Evolutionary conservation across 371 early-diverging fungal genomes (phyloP), one percentile per base, ranked within the genome.

Genomic region (Enterospora canceri): DNA sequence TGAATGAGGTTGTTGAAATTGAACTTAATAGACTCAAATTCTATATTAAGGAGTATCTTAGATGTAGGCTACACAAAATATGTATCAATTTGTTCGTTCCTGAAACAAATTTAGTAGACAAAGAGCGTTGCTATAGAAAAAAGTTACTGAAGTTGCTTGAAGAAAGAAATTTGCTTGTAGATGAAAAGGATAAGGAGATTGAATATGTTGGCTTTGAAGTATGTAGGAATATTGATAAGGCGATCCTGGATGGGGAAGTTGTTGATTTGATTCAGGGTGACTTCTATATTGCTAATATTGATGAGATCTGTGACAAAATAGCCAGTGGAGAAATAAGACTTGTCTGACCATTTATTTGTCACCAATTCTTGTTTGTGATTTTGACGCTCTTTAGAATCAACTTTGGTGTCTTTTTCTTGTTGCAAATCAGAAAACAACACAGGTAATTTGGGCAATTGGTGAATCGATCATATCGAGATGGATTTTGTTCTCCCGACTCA

Each of bases 21-120:
- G 77, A 76, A 56, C n/a, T 63, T 1, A 70, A 74, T 31, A 57
- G 77, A 26, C 28, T 76, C 29, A 70, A 74, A 54, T 76, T 59
- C 62, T 63, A 68, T 60, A 21, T 71, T n/a, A 67, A 61, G 33
- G 68, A 70, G 55, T 76, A 76, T 51, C 12, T 76, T 0, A 19
- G 31, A 18, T 26, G 21, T 30, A 54, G 77, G 47, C 2, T 76
- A 32, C 47, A 71, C 2, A 76, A 76, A 58, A 50, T 76, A 16
- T 31, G 30, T 32, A 24, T n/a, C 18, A 63, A 76, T 61, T 58
- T 70, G 0, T 63, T 47, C 58, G 32, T 67, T 18, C 65, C 67
- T 18, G 0, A 1, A 2, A 18, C 24, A 0, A 19, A 60, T 1
- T 34, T 76, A 18, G 62, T 53, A 23, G 24, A 34, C 0, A 28